Evolutionary conservation across 352 stramenopile genomes (phyloP), one percentile per base, ranked within the genome.

Genomic region (Phytophthora brassicae): DNA sequence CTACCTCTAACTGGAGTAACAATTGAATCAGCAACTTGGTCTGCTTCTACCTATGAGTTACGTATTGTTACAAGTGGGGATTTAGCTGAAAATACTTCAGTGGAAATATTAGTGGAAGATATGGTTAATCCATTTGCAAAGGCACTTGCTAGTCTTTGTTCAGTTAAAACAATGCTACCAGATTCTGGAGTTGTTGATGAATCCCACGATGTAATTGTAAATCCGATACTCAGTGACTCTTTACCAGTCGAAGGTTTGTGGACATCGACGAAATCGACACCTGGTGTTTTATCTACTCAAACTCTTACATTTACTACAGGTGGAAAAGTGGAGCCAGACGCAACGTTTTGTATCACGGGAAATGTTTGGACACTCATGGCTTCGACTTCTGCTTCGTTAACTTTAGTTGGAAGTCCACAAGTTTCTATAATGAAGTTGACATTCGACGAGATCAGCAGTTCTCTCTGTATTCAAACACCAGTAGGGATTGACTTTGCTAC

Each of bases 101-200:
- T 88, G 13, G 64, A 81, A 23, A 19, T 90, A 1, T 20, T 82
- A 2, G 49, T 89, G 3, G 49, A 79, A 5, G 68, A 75, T 28
- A 75, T 90, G 57, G 68, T 83, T 14, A 90, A 84, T 53, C 81
- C 79, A 12, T 90, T 74, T 44, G 59, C 65, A 5, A 63, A 64
- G 14, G 59, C 75, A 19, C 1, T 23, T 2, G 45, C 56, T 7
- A n/a, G 16, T 2, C 42, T 22, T 1, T 66, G 82, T 17, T 57
- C 20, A 13, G 50, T 90, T 11, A 65, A 31, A 11, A 88, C 70
- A 9, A 67, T 50, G 9, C 62, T 90, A 1, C 35, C 74, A 17
- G 79, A 86, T 45, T 51, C 35, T 0, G 77, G 79, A 0, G 28
- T 83, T 13, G 79, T 90, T 14, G 77, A 82, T 13, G 74, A 80